These are phyloP conservation scores for Symbiodinium pilosum DNA, from an alignment of 73 alveolate genomes.

Conservation along the genomic window DNA sequence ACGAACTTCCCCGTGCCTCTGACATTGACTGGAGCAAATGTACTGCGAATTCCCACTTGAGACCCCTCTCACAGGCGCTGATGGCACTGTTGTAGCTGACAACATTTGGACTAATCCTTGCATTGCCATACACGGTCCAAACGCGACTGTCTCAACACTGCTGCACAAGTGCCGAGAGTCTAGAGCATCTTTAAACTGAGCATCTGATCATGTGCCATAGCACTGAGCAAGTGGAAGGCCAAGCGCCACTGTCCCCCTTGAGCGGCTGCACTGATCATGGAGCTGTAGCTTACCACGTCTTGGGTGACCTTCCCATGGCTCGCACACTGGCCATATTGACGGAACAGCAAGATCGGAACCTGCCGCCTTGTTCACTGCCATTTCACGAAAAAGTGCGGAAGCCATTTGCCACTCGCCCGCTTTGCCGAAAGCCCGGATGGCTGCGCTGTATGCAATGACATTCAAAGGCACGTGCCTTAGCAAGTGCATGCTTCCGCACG, in stretches of 20 bases:
- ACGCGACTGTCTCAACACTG: too few relatives aligned
- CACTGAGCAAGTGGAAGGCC: slow-evolving; percentile 12
- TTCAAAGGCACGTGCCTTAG: slow-evolving; percentile 31
- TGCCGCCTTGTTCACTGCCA: not conserved
- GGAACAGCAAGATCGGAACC: too few relatives aligned
- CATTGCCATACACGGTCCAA: too few relatives aligned
- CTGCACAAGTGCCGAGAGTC: too few relatives aligned
- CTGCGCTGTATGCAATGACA: slow-evolving; percentile 42
- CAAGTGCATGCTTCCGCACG: not conserved
- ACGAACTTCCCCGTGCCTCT: not conserved
- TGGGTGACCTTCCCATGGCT: not conserved
- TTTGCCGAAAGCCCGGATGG: slow-evolving; percentile 60
- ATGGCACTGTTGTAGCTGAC: slow-evolving; percentile 44
- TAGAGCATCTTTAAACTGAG: not conserved
- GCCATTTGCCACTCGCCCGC: slow-evolving; percentile 65
- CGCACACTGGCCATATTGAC: too few relatives aligned
- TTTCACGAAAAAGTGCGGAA: not conserved
- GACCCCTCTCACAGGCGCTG: slow-evolving; percentile 52
- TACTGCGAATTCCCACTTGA: slow-evolving; percentile 54
- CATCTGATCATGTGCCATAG: not conserved
- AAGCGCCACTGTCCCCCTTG: slow-evolving; percentile 69
- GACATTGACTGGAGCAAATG: slow-evolving; percentile 31
- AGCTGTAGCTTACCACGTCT: slow-evolving; percentile 67
- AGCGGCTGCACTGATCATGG: slow-evolving; percentile 61
- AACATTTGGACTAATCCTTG: slow-evolving; percentile 34